Percentiles rank a stretch among this genome's conserved stretches.
These are phyloP conservation scores for Trichoderma gamsii DNA, from an alignment of 495 filamentous ascomycete species.

Conservation along the genomic window DNA sequence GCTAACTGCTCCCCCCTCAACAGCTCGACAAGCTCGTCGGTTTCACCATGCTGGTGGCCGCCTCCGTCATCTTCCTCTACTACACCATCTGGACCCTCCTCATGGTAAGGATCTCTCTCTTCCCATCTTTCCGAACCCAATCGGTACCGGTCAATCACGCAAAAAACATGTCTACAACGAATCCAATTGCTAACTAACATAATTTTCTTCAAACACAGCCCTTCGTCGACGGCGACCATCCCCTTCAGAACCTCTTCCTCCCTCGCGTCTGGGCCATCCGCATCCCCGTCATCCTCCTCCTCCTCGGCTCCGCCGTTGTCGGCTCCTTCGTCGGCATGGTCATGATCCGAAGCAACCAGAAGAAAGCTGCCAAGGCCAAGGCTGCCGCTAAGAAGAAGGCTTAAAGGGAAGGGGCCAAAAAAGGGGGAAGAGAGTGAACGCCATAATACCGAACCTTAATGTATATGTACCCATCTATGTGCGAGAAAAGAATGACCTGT, in stretches of 20 bases:
- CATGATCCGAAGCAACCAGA: slow-evolving; percentile 97
- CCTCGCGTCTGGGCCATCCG: slow-evolving; percentile 98
- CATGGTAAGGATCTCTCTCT: slow-evolving; percentile 58
- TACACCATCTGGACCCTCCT: slow-evolving; percentile 97
- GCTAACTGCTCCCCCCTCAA: neutral
- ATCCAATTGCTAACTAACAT: neutral
- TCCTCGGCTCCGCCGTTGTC: slow-evolving; percentile 88
- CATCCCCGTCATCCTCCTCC: slow-evolving; percentile 91
- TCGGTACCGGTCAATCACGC: neutral
- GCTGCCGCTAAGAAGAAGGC: slow-evolving; percentile 64
- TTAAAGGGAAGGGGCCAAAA: slow-evolving; percentile 23
- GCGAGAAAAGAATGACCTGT: neutral
- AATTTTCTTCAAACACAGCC: slow-evolving; percentile 54
- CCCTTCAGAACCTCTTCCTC: slow-evolving; percentile 90
- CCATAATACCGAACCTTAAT: slow-evolving; percentile 3
- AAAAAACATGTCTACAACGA: neutral
- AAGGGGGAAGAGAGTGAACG: neutral
- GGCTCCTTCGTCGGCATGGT: slow-evolving; percentile 93
- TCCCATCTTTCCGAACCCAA: neutral
- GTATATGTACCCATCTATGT: neutral
- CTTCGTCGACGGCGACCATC: slow-evolving; percentile 91
- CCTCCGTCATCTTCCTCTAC: slow-evolving; percentile 94
- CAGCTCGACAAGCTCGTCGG: slow-evolving; percentile 95
- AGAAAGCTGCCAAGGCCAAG: slow-evolving; percentile 91
- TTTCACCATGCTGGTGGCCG: slow-evolving; percentile 94